Conservation (phyloP, 2,329 filamentous ascomycete genomes). For the Gnomoniopsis sp. region DNA sequence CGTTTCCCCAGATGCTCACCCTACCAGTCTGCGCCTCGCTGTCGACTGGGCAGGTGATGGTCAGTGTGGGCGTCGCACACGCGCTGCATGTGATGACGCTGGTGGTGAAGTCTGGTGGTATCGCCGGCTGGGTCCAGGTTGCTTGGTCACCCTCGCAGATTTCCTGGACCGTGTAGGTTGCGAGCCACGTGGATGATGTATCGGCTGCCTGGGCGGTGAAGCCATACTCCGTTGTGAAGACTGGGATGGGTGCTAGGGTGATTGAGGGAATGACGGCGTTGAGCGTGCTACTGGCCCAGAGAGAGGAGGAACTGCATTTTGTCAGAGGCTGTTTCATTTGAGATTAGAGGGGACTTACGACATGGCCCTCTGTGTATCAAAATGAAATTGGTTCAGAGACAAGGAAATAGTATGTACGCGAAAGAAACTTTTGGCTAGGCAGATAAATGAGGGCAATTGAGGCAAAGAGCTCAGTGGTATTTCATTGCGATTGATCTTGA, state of each 20-base stretch:
- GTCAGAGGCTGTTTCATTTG: neutral
- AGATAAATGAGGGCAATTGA: neutral
- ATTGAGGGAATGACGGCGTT: neutral
- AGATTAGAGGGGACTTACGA: neutral
- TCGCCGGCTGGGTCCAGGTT: conserved; percentile 26
- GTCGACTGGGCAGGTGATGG: conserved; percentile 36
- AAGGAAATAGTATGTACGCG: neutral
- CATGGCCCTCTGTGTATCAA: neutral
- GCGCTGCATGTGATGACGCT: conserved; percentile 33
- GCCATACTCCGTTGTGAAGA: conserved; percentile 36
- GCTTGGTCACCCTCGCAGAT: conserved; percentile 29
- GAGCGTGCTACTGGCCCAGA: neutral
- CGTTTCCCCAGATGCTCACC: conserved; percentile 31
- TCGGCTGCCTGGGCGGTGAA: conserved; percentile 35
- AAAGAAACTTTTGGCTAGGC: neutral
- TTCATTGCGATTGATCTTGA: neutral
- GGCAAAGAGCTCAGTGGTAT: neutral
- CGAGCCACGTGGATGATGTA: conserved; percentile 34
- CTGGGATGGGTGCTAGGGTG: conserved; percentile 20
- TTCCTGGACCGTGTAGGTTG: conserved; percentile 39
- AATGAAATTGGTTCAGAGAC: neutral
- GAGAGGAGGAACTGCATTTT: conserved; percentile 28
- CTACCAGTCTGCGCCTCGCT: conserved; percentile 28
- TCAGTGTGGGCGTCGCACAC: conserved; percentile 29
- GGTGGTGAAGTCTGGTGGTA: conserved; percentile 37